Percentiles rank a stretch among this genome's conserved stretches.
Evolutionary conservation across 202 grass and related monocot genomes (phyloP).

Genomic region (Panicum virgatum): DNA sequence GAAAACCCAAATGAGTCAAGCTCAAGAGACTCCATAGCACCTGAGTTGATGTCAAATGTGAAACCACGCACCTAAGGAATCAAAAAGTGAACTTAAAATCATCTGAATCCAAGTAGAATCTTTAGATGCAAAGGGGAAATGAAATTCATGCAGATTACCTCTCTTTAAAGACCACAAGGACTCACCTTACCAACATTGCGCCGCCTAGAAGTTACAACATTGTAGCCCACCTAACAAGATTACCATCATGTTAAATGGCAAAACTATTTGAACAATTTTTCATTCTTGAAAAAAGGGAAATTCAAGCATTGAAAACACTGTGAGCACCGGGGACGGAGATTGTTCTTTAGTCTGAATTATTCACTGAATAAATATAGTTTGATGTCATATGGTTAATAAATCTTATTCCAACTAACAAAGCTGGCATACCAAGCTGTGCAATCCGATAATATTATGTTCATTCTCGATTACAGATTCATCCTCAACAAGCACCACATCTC

Average conservation of each 20-base stretch:
- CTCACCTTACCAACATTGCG: conserved; percentile 87
- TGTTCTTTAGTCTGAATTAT: conserved; percentile 6
- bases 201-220: conserved; percentile 66
- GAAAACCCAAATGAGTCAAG: conserved; percentile 90
- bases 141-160: conserved; percentile 37
- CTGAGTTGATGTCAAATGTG: conserved; percentile 86
- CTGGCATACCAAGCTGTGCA: conserved; percentile 75
- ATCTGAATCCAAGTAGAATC: not conserved
- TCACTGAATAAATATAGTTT: conserved; percentile 7
- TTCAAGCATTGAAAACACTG: not conserved
- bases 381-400: not conserved
- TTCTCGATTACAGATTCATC: conserved; percentile 84
- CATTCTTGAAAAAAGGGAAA: not conserved
- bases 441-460: conserved; percentile 60
- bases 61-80: conserved; percentile 73
- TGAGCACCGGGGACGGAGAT: not conserved
- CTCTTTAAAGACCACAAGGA: conserved; percentile 34
- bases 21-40: conserved; percentile 84
- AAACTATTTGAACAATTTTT: not conserved
- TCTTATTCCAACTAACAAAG: not conserved
- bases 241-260: not conserved
- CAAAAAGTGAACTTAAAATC: conserved; percentile 32
- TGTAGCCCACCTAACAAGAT: conserved; percentile 74
- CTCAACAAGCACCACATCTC: conserved; percentile 94
- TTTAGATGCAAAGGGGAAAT: conserved; percentile 12